phyloP scores from a whole-genome alignment of 2,329 filamentous ascomycete genomes.

The Cercospora sp. region DNA sequence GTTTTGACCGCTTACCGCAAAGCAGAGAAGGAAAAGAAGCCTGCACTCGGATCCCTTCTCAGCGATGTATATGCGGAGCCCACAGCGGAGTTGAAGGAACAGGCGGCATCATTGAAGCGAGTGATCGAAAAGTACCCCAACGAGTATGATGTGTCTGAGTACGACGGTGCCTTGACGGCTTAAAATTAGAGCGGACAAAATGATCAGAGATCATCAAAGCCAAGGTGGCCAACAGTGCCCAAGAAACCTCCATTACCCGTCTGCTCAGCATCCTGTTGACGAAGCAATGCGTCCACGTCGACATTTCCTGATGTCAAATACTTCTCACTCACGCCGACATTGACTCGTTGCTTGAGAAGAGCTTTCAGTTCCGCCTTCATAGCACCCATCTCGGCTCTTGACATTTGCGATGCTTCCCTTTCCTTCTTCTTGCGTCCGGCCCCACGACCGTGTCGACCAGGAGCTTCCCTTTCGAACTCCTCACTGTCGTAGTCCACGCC shows the following conservation, averaged over 20 bases:
- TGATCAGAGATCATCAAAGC: conserved; percentile 36
- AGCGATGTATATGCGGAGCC: conserved; percentile 86
- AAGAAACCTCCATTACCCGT: conserved; percentile 64
- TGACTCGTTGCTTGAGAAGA: conserved; percentile 71
- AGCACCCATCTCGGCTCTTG: conserved; percentile 71
- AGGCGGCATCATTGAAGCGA: conserved; percentile 74
- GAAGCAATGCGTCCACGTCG: conserved; percentile 72
- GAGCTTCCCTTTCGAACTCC: conserved; percentile 67
- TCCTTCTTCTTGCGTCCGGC: conserved; percentile 74
- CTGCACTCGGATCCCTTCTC: conserved; percentile 71
- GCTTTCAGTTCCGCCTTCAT: conserved; percentile 71
- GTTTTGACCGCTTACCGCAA: conserved; percentile 81
- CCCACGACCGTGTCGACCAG: conserved; percentile 63
- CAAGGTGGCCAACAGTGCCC: conserved; percentile 55
- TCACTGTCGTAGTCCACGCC: conserved; percentile 93
- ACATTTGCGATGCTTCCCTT: conserved; percentile 65
- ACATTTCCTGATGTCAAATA: conserved; percentile 83
- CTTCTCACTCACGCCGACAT: conserved; percentile 81
- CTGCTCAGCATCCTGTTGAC: conserved; percentile 48
- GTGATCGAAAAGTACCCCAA: conserved; percentile 82
- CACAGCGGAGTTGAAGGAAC: conserved; percentile 73
- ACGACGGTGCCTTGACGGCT: conserved; percentile 68
- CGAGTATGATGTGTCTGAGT: conserved; percentile 82
- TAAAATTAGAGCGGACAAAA: conserved; percentile 44
- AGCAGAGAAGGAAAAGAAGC: conserved; percentile 80